These are phyloP conservation scores for Thalassiosira profunda DNA, from an alignment of 108 stramenopile species.

Conservation along the genomic window DNA sequence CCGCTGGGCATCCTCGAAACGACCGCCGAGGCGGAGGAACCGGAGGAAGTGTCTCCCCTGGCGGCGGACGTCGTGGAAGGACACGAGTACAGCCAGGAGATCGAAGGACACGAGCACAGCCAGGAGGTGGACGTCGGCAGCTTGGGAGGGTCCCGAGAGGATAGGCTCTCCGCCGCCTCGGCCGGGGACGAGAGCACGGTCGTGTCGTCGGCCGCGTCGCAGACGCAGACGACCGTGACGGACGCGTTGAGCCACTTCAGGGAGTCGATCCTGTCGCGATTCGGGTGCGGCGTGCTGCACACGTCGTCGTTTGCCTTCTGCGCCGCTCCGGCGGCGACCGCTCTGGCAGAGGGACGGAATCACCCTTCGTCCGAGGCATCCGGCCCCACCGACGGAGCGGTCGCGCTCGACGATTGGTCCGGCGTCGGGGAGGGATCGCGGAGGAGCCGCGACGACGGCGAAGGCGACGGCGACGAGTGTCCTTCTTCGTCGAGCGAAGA, in stretches of 20 bases:
- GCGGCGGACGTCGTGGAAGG: too few species aligned
- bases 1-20: conserved; percentile 9
- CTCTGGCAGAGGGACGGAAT: not conserved
- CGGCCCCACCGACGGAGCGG: too few species aligned
- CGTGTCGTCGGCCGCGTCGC: conserved; percentile 5
- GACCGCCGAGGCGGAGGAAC: conserved; percentile 5
- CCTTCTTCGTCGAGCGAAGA: conserved; percentile 1
- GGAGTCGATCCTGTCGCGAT: conserved; percentile 19
- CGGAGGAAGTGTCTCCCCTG: too few species aligned
- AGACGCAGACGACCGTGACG: not conserved
- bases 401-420: too few species aligned
- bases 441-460: not conserved
- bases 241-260: conserved; percentile 9
- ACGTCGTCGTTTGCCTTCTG: conserved; percentile 48
- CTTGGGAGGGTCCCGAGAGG: too few species aligned
- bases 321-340: conserved; percentile 4
- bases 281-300: conserved; percentile 27
- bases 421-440: conserved; percentile 6
- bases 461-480: conserved; percentile 2
- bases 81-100: too few species aligned
- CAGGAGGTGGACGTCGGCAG: too few species aligned
- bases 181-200: not conserved
- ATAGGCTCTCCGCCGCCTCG: too few species aligned
- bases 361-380: not conserved
- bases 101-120: too few species aligned